phyloP scores from a whole-genome alignment of 805 yeast genomes.

The Sugiyamaella americana region DNA sequence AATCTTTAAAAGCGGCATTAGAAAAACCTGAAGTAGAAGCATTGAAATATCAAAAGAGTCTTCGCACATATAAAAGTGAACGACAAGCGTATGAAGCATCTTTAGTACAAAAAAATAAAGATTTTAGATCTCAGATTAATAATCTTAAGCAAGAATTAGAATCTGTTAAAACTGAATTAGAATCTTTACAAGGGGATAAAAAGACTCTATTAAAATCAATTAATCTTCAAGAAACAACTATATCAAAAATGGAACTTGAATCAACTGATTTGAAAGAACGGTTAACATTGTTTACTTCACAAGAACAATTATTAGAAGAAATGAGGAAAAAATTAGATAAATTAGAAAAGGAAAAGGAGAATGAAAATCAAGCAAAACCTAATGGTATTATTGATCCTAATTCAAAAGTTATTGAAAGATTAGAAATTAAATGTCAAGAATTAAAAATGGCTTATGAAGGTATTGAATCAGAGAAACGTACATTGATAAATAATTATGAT shows the following conservation, averaged over 20 bases:
- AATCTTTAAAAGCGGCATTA: conserved; percentile 25
- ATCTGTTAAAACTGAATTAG: conserved; percentile 23
- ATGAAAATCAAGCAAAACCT: background rate
- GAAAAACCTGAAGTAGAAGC: conserved; percentile 26
- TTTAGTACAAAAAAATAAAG: conserved; percentile 30
- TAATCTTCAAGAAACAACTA: conserved; percentile 26
- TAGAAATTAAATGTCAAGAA: background rate
- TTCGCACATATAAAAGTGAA: conserved; percentile 31
- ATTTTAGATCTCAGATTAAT: conserved; percentile 25
- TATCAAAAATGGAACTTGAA: conserved; percentile 23
- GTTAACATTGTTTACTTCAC: background rate
- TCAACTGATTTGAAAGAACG: background rate
- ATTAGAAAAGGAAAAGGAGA: background rate
- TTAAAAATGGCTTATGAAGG: conserved; percentile 9
- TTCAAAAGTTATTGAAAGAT: too few species aligned
- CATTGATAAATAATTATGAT: conserved; percentile 7
- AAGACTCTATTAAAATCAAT: conserved; percentile 30
- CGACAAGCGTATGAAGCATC: conserved; percentile 34
- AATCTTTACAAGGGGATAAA: conserved; percentile 27
- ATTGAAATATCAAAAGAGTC: conserved; percentile 28
- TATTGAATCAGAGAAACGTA: conserved; percentile 14
- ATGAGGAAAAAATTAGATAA: background rate
- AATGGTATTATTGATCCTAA: background rate
- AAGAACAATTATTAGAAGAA: background rate
- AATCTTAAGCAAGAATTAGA: conserved; percentile 22